These are phyloP conservation scores for Saccharomycopsis crataegensis DNA, from an alignment of 1,139 yeast species.

Conservation along the genomic window DNA sequence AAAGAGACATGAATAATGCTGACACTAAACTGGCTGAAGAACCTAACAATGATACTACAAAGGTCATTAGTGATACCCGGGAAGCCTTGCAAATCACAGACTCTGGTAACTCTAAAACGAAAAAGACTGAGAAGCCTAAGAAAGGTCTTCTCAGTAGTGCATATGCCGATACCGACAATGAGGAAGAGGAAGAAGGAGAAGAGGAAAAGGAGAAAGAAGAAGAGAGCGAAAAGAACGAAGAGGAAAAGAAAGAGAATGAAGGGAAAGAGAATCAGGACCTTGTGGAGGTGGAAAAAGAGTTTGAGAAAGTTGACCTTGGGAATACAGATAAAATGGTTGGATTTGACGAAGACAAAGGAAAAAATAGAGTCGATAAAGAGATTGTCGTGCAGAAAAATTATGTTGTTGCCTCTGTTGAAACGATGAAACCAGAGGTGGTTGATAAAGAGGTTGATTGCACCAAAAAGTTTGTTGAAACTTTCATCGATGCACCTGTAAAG, in stretches of 20 bases:
- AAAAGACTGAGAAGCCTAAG: not conserved
- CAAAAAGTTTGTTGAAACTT: slow-evolving; percentile 2
- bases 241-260: no score
- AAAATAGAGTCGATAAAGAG: no score
- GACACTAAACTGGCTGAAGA: no score
- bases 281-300: not conserved
- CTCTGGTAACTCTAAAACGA: not conserved
- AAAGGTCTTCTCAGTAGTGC: not conserved
- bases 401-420: no score
- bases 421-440: not conserved
- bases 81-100: no score
- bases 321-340: no score
- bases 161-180: not conserved
- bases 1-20: no score
- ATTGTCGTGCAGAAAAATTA: no score
- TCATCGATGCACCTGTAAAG: not conserved
- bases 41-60: no score
- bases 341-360: no score
- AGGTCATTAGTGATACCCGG: no score
- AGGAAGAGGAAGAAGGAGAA: not conserved
- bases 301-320: not conserved
- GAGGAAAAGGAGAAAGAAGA: not conserved
- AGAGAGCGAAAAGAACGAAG: not conserved
- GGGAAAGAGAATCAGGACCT: not conserved
- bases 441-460: slow-evolving; percentile 1